phyloP scores from a whole-genome alignment of 495 filamentous ascomycete species.

The Hypoxylon intermedium region DNA sequence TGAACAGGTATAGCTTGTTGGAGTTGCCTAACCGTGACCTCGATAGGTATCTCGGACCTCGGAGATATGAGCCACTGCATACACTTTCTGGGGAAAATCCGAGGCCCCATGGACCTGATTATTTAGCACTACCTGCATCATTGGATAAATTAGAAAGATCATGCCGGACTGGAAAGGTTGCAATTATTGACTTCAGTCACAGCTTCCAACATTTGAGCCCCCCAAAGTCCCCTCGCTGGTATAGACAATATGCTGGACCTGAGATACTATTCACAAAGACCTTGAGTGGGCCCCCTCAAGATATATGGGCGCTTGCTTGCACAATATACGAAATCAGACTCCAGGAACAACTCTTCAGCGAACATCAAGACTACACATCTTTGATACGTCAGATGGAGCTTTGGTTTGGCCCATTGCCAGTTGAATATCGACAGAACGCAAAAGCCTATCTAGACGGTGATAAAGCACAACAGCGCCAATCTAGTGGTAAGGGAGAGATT shows the following conservation, averaged over 20 bases:
- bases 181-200: slow-evolving; percentile 37
- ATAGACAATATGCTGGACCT: slow-evolving; percentile 31
- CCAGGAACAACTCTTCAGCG: slow-evolving; percentile 9
- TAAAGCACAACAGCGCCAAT: neutral
- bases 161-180: slow-evolving; percentile 22
- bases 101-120: neutral
- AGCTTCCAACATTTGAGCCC: slow-evolving; percentile 12
- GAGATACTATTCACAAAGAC: slow-evolving; percentile 31
- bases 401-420: slow-evolving; percentile 34
- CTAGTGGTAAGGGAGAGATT: neutral
- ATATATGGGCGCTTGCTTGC: slow-evolving; percentile 40
- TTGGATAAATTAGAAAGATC: slow-evolving; percentile 14
- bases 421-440: slow-evolving; percentile 18
- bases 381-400: slow-evolving; percentile 27
- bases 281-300: slow-evolving; percentile 15
- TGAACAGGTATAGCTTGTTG: slow-evolving; percentile 11
- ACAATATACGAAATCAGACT: slow-evolving; percentile 27
- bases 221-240: neutral
- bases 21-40: neutral
- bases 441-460: neutral
- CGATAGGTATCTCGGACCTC: slow-evolving; percentile 11
- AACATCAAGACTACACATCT: slow-evolving; percentile 9
- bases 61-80: slow-evolving; percentile 1
- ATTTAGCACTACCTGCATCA: slow-evolving; percentile 1
- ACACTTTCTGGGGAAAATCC: slow-evolving; percentile 4